Evolutionary conservation across 2,329 filamentous ascomycete genomes (phyloP), one percentile per base, ranked within the genome.

Genomic region (Fusarium graminum): DNA sequence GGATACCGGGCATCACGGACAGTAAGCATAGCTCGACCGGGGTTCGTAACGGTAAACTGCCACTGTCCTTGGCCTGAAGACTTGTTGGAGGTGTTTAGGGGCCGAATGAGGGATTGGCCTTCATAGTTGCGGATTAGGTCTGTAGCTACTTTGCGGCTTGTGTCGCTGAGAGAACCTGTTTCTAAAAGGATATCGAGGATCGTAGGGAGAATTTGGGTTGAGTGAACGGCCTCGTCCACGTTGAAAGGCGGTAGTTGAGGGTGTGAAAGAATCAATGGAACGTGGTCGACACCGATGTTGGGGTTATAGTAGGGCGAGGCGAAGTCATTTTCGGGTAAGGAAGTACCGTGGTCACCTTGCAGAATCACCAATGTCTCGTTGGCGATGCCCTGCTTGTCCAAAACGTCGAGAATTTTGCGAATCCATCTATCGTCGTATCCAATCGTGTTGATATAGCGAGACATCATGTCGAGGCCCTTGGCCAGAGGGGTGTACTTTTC

Each of bases 21-120:
- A 1, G 70, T 70, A 1, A 78, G 58, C 73, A 77, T 75, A 6
- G 74, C 74, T 7, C 75, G 68, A 6, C 76, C 76, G 0, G 76
- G 75, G 22, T 78, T 78, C 3, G 73, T 71, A 8, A 77, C 71
- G 4, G 74, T 75, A 25, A 76, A 77, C 17, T 78, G 75, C 76
- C 76, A 78, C 39, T 74, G 64, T 6, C 72, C 74, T 16, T 71
- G 63, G 12, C 69, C 68, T 3, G 62, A 66, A 4, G 49, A 11
- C 3, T 61, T 59, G 13, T 65, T 69, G 2, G 41, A 34, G 1
- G 47, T 41, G 11, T 39, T 53, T 1, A 74, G 25, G 0, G 70
- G 65, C 4, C 76, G 75, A 4, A 77, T 62, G 16, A 77, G 65
- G 2, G 74, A 76, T 41, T 77, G 73, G 5, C 75, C 75, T 53